Percentiles rank a stretch among this genome's conserved stretches.
These are phyloP conservation scores for Fusarium sp. DNA, from an alignment of 2,329 filamentous ascomycete species.

Conservation along the genomic window DNA sequence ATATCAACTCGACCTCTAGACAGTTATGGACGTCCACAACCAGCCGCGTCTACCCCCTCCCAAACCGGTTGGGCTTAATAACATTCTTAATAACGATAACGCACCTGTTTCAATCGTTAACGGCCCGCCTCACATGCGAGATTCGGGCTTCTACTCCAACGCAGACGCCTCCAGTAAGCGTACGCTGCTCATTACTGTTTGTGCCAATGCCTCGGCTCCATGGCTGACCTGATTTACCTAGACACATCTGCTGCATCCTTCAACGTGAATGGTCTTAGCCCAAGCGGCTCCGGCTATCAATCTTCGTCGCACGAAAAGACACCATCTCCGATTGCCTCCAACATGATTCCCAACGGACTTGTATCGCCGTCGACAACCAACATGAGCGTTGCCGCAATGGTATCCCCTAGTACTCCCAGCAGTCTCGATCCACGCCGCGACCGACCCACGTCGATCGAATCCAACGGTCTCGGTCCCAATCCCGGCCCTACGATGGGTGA, in stretches of 20 bases:
- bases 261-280: conserved; percentile 54
- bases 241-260: conserved; percentile 57
- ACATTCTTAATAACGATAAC: conserved; percentile 55
- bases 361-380: conserved; percentile 67
- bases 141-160: conserved; percentile 60
- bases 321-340: conserved; percentile 68
- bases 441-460: conserved; percentile 54
- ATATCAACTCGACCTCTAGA: conserved; percentile 19
- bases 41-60: conserved; percentile 46
- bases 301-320: conserved; percentile 67
- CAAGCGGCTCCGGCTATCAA: conserved; percentile 61
- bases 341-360: conserved; percentile 63
- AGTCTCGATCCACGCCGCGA: conserved; percentile 58
- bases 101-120: conserved; percentile 42
- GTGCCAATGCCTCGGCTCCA: conserved; percentile 17
- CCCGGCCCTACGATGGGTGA: conserved; percentile 49
- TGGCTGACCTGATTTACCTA: conserved; percentile 40
- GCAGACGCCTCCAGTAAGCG: conserved; percentile 58
- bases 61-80: conserved; percentile 54
- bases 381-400: conserved; percentile 76
- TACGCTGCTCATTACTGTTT: conserved; percentile 44
- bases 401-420: conserved; percentile 67
- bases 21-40: conserved; percentile 46
- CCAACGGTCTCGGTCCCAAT: conserved; percentile 33
- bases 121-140: conserved; percentile 52